A percentile compares a stretch with the other conserved stretches of the same genome.
Evolutionary conservation across 1,284 basidiomycete species (phyloP).

Genomic region (Macrocybe sp.): DNA sequence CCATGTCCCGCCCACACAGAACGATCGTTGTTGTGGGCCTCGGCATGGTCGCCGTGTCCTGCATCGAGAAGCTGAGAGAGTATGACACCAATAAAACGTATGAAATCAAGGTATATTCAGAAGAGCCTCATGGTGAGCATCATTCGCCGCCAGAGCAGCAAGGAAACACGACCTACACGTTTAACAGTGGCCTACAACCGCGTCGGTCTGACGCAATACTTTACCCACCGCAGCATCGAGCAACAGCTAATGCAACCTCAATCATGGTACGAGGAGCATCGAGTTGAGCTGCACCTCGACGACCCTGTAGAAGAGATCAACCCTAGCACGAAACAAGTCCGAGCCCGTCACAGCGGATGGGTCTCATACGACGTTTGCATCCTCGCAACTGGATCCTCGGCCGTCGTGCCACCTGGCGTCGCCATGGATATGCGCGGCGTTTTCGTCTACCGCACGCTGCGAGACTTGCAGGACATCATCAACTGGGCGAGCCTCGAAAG

Average conservation of each 20-base stretch:
- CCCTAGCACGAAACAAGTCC: constrained; percentile 32
- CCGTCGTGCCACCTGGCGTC: constrained; percentile 40
- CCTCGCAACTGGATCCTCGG: constrained; percentile 70
- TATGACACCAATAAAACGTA: neutral
- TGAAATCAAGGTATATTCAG: neutral
- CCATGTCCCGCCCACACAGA: no score
- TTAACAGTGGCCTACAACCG: constrained; percentile 44
- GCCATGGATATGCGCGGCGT: constrained; percentile 42
- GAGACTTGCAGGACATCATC: constrained; percentile 60
- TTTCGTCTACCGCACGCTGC: constrained; percentile 72
- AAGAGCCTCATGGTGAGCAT: neutral
- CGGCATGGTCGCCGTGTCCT: neutral
- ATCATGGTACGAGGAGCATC: constrained; percentile 2
- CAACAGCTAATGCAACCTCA: neutral
- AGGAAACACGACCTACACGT: neutral
- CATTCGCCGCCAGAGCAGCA: neutral
- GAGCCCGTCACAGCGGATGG: constrained; percentile 41
- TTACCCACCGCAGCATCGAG: constrained; percentile 2
- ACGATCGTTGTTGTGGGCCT: neutral
- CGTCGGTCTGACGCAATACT: constrained; percentile 19
- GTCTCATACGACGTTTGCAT: constrained; percentile 60
- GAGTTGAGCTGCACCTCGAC: constrained; percentile 1
- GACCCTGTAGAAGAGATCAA: constrained; percentile 3
- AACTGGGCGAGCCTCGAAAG: constrained; percentile 43
- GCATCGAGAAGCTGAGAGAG: neutral